Evolutionary conservation across 352 stramenopile genomes (phyloP), one percentile per base, ranked within the genome.

Genomic region (Pythium pectinolyticum): DNA sequence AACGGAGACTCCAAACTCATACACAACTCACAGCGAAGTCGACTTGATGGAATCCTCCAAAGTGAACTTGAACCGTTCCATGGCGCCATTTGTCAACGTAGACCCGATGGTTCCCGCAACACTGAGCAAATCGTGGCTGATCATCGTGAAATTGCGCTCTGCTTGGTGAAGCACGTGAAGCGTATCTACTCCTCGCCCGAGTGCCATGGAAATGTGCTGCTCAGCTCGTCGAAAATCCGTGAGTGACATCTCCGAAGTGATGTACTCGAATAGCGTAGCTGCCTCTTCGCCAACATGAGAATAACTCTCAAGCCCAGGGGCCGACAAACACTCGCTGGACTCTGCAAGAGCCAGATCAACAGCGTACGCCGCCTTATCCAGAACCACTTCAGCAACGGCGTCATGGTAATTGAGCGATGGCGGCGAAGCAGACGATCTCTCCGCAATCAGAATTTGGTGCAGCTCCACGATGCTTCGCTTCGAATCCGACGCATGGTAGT

Each of bases 401-500:
- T 48, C 27, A 27, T 57, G 51, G 27, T 20, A 50, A 32, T 50
- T 15, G 12, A 20, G 3, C 4, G 43, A 50, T 15, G 24, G 1
- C 9, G 20, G 1, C 20, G 30, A 32, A 22, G 22, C 32, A 5
- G 11, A 15, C 8, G 24, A 24, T 50, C 49, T 31, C 22, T 67
- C 61, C 5, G 28, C 4, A 7, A n/a, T 53, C 27, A 88, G 52
- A 57, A 70, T 28, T 15, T 61, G 30, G 31, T 84, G 66, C 19
- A 88, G 67, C 7, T 67, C 66, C n/a, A 61, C 70, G 20, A 86
- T 73, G 43, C 65, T 79, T 8, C 60, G 57, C 45, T 64, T 68
- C 35, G 72, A 57, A 34, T 89, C 76, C 10, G 50, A 61, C 45
- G 60, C 73, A 27, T 74, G 72, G 19, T 79, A 82, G 0, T 19